A percentile compares a stretch with the other conserved stretches of the same genome.
These are phyloP conservation scores for Ustilago tritici DNA, from an alignment of 1,284 basidiomycete species.

Conservation along the genomic window DNA sequence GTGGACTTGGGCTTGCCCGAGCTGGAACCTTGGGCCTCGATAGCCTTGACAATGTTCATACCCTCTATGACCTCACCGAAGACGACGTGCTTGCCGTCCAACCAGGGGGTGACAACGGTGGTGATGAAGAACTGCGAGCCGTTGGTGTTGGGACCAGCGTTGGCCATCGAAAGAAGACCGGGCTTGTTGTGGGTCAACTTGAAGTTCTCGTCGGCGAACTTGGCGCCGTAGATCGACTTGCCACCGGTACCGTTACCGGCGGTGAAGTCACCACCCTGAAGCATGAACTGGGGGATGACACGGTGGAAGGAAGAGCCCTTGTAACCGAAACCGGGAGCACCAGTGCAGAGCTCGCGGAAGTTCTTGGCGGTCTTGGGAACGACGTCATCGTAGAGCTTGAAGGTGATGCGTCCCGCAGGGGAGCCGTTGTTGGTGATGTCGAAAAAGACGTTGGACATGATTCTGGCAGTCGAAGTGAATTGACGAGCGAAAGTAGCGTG, in stretches of 20 bases:
- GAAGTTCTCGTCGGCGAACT: conserved; percentile 66
- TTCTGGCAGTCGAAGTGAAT: conserved; percentile 61
- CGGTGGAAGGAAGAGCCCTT: conserved; percentile 77
- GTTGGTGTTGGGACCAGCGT: conserved; percentile 72
- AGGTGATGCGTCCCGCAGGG: conserved; percentile 63
- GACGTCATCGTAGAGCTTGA: conserved; percentile 66
- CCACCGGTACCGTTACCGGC: conserved; percentile 68
- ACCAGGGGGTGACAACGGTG: conserved; percentile 73
- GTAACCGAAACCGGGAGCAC: conserved; percentile 80
- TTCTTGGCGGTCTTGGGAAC: conserved; percentile 68
- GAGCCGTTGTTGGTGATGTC: conserved; percentile 75
- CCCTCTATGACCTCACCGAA: conserved; percentile 81
- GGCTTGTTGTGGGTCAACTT: conserved; percentile 62
- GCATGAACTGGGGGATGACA: conserved; percentile 77
- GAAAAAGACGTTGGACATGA: conserved; percentile 76
- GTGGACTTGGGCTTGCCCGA: conserved; percentile 62
- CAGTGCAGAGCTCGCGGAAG: conserved; percentile 66
- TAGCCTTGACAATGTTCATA: conserved; percentile 65
- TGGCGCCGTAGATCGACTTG: conserved; percentile 67
- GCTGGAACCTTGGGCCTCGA: conserved; percentile 62
- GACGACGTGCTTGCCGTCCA: conserved; percentile 93
- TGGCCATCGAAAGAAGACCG: conserved; percentile 63
- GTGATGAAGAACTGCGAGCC: conserved; percentile 69
- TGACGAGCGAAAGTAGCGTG: conserved; percentile 60
- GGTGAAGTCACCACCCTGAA: conserved; percentile 69